Base-by-base conservation (phyloP, 768 basidiomycete genomes). In the Tulasnella sp. region DNA sequence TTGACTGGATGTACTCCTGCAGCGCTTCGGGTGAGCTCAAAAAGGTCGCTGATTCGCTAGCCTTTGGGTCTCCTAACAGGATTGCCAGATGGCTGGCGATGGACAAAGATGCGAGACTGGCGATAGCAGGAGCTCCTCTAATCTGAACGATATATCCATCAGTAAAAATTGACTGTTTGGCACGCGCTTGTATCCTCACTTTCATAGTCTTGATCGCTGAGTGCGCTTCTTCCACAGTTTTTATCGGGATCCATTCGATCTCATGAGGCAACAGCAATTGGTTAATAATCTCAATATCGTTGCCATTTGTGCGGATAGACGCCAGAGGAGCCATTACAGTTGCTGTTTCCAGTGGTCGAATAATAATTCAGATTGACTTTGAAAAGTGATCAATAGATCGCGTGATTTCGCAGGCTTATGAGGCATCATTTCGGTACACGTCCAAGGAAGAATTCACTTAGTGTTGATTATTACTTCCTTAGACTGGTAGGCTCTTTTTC, bases 201-300 rank as follows among this genome's bases (percentile, higher is more conserved):
- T 92, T 94, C 94, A 98, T 98, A 15, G 85, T 78, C 73, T 90
- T 94, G 73, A 97, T 97, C 17, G 93, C 94, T 67, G 92, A 88
- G 72, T 88, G 86, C 0, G 93, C 94, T 29, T 91, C 81, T 53
- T 92, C 82, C 61, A 89, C 75, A 13, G 81, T 78, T n/a, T 80
- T 73, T 53, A 97, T 81, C 23, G 75, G 66, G 29, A 88, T 63
- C 65, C 79, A 88, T 64, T 84, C 76, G 15, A 80, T 80, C 1
- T 77, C 78, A 68, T 88, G 86, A 0, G 92, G 93, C 7, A 95
- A 75, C 3, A 93, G 71, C 4, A 95, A 80, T 75, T 96, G 93
- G 73, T 97, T 86, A 56, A 96, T 79, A 64, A 97, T 95, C 71
- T 92, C 84, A 61, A 96, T 80, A 62, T 75, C 73, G 65, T 76